Evolutionary conservation across 1,284 basidiomycete species (phyloP).

Genomic region (Cutaneotrichosporon sp.): DNA sequence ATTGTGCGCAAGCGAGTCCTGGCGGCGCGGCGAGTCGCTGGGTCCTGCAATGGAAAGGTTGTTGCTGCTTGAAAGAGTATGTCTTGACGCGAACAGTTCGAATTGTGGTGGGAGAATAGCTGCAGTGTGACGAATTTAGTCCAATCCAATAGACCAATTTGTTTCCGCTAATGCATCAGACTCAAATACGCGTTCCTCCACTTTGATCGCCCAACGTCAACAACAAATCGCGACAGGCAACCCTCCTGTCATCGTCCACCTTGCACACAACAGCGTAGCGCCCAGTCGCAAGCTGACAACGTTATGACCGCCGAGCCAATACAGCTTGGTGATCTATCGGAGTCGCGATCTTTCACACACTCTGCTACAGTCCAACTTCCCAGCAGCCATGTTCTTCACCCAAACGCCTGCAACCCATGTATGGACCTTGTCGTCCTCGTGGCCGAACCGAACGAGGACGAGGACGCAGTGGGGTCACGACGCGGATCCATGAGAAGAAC

Average conservation of each 20-base stretch:
- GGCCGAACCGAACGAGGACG: constrained; percentile 3
- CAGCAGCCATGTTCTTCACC: constrained; percentile 29
- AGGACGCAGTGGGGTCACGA: constrained; percentile 19
- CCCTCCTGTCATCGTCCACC: not conserved
- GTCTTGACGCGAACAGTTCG: too few species aligned
- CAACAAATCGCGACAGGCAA: not conserved
- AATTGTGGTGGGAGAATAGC: too few species aligned
- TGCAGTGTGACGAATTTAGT: too few species aligned
- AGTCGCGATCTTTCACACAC: constrained; percentile 29
- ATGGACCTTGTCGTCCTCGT: constrained; percentile 43
- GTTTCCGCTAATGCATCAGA: too few species aligned
- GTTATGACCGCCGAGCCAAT: not conserved
- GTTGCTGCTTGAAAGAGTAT: too few species aligned
- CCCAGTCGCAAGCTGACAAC: too few species aligned
- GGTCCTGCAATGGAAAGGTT: too few species aligned
- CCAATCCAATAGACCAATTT: too few species aligned
- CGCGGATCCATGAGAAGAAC: not conserved
- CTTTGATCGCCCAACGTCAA: not conserved
- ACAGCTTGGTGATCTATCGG: not conserved
- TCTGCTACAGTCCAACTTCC: constrained; percentile 26
- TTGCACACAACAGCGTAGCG: too few species aligned
- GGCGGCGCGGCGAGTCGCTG: too few species aligned
- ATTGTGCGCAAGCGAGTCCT: too few species aligned
- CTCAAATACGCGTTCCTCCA: too few species aligned
- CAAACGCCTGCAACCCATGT: constrained; percentile 36